Base-by-base conservation (phyloP, 2,329 filamentous ascomycete genomes). In the Keithomyces neogunnii region DNA sequence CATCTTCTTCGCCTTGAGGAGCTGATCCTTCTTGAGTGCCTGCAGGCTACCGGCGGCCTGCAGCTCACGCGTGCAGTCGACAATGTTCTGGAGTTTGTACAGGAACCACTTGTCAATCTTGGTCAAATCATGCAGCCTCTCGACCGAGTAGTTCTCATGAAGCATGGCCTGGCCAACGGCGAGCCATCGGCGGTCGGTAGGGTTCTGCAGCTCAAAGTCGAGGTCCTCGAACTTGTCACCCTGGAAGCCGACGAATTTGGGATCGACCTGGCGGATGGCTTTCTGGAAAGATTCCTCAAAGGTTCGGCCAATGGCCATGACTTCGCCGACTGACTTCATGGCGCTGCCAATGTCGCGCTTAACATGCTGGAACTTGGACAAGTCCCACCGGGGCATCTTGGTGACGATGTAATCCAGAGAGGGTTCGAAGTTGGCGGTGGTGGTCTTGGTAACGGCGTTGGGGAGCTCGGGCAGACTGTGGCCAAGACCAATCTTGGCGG, bases 61-160 rank as follows among this genome's bases (percentile, higher is more conserved):
- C 56, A 99, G 82, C 68, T 95, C 88, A 59, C 82, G 83, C 54
- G 87, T 89, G 74, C 87, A 91, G 70, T 97, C 82, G 49, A 96
- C 93, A 63, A 99, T 88, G 76, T 97, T 97, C 74, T 96, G 85
- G 48, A 99, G 83, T 81, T 99, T 97, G 83, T 96, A 83, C 62
- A 99, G 74, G 79, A 99, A 99, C 93, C 93, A 97, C 73, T 95
- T 96, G 76, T 97, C 93, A 63, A 99, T 99, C 80, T 96, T 96
- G 73, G 88, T 95, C 60, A 99, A 76, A 5, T 96, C 89, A 66
- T 97, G 90, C 13, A 99, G 79, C 68, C 81, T 84, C 58, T 99
- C 92, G 45, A 96, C 90, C 2, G 88, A 83, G 77, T 99, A 99
- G 70, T 87, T 86, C 73, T 96, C 90, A 75, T 97, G 90, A 59